Base-by-base conservation (phyloP, 1,284 basidiomycete genomes). In the Papiliotrema fonsecae region DNA sequence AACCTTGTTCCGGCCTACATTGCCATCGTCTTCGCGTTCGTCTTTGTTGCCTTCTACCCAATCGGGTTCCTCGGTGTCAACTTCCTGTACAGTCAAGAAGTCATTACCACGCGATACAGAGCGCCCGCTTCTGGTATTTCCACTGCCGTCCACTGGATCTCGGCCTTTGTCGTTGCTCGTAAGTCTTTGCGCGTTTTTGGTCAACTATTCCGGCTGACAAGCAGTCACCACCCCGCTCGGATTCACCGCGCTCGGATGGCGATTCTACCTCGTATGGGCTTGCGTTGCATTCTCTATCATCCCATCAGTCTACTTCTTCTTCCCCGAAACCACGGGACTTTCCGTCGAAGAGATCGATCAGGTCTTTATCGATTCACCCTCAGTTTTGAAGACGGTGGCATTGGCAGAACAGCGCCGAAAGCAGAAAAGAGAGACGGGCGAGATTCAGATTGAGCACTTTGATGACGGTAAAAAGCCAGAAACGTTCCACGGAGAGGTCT, bases 51-150 rank as follows among this genome's bases (percentile, higher is more conserved):
- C 37, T 64, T 64, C 53, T 55, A 60, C 32, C 62, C 62, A 2
- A 56, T 61, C 42, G 60, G 60, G 16, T 64, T 54, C 56, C 58
- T 61, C 32, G 62, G 62, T 34, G 57, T 61, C 47, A 61, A 61
- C 55, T 64, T 61, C 45, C 41, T 61, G 22, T 64, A 61, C 54
- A 52, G 51, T 30, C 62, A 61, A 52, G 62, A 64, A 31, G 50
- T 64, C 48, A 61, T 64, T 42, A 53, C 56, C 25, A 61, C 60
- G 3, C 53, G 58, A 32, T 61, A 58, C 46, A 54, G 62, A 43
- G 62, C 62, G 16, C 60, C 62, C 7, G 62, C 60, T 5, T 57
- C 57, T 1, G 60, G 62, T 41, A 51, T 64, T 26, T 64, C 62
- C 19, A 58, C 56, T 3, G 56, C 57, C 26, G 49, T 52, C 4